Base-by-base conservation (phyloP, 495 filamentous ascomycete genomes). In the Oidiodendron maius region DNA sequence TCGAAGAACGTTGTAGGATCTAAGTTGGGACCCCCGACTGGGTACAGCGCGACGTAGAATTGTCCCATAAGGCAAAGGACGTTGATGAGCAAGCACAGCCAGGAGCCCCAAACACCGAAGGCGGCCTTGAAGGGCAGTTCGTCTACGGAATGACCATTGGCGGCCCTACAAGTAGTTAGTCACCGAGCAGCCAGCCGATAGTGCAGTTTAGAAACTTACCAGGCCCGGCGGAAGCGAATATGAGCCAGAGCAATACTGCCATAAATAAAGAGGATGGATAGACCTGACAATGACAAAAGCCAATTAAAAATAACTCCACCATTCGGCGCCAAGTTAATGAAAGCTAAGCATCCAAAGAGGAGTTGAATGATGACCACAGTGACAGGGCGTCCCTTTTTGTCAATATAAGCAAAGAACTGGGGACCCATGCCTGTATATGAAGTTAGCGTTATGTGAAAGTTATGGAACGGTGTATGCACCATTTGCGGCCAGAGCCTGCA, bases 181-280 rank as follows among this genome's bases (percentile, higher is more conserved):
- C 18, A 44, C 42, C 9, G 46, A 18, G 35, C 32, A 12, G 22
- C 21, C 18, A 48, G 34, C 20, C 10, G n/a, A n/a, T n/a, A n/a
- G n/a, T n/a, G n/a, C n/a, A n/a, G n/a, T n/a, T n/a, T n/a, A n/a
- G 35, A 25, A 13, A 61, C 49, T 23, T 54, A 57, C 77, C 75
- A 78, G 10, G 72, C 85, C 16, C 64, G 60, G 16, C 86, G 79
- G 76, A 89, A 87, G 21, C 85, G 78, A 59, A 91, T 86, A 57
- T 89, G 86, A 2, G 83, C 74, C 12, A 86, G 57, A 64, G 77
- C 83, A 62, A 88, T 83, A 40, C 78, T 80, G 13, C 77, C 82
- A 81, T 81, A 90, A 45, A 78, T 74, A 66, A 89, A 87, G 60
- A 89, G 75, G 61, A 74, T 69, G 22, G 75, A 71, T 16, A 87